These are phyloP conservation scores for Suhomyces bribrorum DNA, from an alignment of 1,139 yeast species.

Conservation along the genomic window DNA sequence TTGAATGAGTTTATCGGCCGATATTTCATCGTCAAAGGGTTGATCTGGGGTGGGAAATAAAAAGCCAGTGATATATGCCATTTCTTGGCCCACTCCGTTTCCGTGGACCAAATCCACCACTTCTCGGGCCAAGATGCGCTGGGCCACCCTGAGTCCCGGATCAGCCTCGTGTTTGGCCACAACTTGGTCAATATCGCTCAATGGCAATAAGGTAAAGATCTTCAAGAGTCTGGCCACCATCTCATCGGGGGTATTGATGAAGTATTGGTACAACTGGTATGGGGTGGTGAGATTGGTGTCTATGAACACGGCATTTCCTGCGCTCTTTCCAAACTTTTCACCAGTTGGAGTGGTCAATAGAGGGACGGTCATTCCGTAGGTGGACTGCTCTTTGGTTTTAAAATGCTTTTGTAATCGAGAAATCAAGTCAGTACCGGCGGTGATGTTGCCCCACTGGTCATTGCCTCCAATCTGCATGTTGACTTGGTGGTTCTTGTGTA, in stretches of 20 bases:
- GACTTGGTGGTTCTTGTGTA: conserved; percentile 61
- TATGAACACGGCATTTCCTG: conserved; percentile 94
- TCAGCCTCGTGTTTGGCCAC: conserved; percentile 52
- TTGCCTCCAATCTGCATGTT: conserved; percentile 90
- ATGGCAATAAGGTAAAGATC: conserved; percentile 77
- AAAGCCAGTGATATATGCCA: conserved; percentile 63
- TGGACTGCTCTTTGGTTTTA: conserved; percentile 18
- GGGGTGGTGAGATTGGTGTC: conserved; percentile 73
- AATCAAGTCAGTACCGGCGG: conserved; percentile 92
- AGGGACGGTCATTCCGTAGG: conserved; percentile 88
- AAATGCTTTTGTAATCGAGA: conserved; percentile 50
- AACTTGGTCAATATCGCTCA: conserved; percentile 54
- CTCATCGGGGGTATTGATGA: conserved; percentile 77
- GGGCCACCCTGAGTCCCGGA: conserved; percentile 72
- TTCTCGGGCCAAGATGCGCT: conserved; percentile 75
- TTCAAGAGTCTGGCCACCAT: conserved; percentile 69
- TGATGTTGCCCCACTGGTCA: conserved; percentile 98
- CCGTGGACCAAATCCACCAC: conserved; percentile 90
- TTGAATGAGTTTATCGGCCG: conserved; percentile 54
- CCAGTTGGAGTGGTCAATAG: conserved; percentile 86
- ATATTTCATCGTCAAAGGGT: conserved; percentile 45
- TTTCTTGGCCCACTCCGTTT: conserved; percentile 65
- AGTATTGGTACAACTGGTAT: conserved; percentile 82
- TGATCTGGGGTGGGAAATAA: conserved; percentile 63
- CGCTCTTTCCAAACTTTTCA: conserved; percentile 94